Conservation (phyloP, 345 rosid genomes). For the Ceriops zippeliana region DNA sequence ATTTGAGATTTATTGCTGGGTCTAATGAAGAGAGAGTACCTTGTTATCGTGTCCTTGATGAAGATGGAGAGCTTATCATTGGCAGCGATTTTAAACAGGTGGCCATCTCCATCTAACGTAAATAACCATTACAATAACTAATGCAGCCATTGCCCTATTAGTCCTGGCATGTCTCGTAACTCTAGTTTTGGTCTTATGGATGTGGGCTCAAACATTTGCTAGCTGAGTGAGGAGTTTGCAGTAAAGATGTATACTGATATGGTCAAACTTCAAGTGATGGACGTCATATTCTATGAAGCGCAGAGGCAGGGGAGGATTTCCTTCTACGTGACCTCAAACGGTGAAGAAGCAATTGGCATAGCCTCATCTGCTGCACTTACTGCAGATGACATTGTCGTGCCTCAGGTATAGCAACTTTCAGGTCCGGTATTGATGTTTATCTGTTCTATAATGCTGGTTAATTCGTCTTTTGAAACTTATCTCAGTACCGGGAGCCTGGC, state of each 20-base stretch:
- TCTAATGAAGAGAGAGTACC: slow-evolving; percentile 41
- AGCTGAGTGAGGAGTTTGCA: slow-evolving; percentile 63
- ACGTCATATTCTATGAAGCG: slow-evolving; percentile 64
- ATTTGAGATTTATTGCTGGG: slow-evolving; percentile 50
- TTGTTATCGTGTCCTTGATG: slow-evolving; percentile 61
- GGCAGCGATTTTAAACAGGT: slow-evolving; percentile 39
- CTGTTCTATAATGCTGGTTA: no score
- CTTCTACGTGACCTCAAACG: slow-evolving; percentile 57
- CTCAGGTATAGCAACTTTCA: slow-evolving; percentile 42
- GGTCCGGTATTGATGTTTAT: background rate
- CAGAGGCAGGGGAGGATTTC: slow-evolving; percentile 85
- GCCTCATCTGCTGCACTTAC: slow-evolving; percentile 77
- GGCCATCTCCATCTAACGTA: background rate
- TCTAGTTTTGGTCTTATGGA: no score
- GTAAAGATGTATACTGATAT: slow-evolving; percentile 57
- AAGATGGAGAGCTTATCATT: slow-evolving; percentile 34
- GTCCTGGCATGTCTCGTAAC: no score
- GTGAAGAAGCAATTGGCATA: slow-evolving; percentile 77
- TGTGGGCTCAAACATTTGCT: background rate
- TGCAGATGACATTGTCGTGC: slow-evolving; percentile 53
- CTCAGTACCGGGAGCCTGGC: slow-evolving; percentile 75
- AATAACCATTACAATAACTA: background rate
- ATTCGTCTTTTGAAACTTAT: background rate
- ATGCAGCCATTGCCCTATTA: background rate
- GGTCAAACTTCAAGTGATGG: slow-evolving; percentile 78